A percentile compares a stretch with the other conserved stretches of the same genome.
phyloP scores from a whole-genome alignment of 768 basidiomycete genomes.

The Sutorius australiensis region DNA sequence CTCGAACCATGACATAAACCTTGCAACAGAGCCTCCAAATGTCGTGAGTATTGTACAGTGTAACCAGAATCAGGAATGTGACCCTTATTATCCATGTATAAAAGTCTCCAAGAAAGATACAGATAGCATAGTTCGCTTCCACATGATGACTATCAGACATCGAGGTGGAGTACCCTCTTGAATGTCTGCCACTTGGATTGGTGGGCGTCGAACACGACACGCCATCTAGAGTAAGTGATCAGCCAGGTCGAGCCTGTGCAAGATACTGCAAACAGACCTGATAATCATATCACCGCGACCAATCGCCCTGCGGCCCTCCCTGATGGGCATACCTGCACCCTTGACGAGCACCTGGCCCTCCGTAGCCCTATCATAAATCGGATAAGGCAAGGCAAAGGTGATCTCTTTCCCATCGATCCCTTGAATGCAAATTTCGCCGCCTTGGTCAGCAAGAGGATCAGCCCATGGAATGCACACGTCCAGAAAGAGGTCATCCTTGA shows the following conservation, averaged over 20 bases:
- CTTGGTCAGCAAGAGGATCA: slow-evolving; percentile 44
- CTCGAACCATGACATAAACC: background rate
- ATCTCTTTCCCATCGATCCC: slow-evolving; percentile 60
- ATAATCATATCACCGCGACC: slow-evolving; percentile 63
- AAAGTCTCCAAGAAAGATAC: slow-evolving; percentile 15
- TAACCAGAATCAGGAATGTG: slow-evolving; percentile 7
- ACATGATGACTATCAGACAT: slow-evolving; percentile 17
- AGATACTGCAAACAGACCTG: slow-evolving; percentile 36
- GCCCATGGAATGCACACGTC: slow-evolving; percentile 56
- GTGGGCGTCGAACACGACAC: slow-evolving; percentile 29
- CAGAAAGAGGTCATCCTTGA: slow-evolving; percentile 54
- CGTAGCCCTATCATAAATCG: slow-evolving; percentile 44
- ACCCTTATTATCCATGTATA: slow-evolving; percentile 15
- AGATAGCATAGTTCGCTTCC: slow-evolving; percentile 17
- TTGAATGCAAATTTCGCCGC: slow-evolving; percentile 47
- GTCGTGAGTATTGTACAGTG: slow-evolving; percentile 30
- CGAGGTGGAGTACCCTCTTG: slow-evolving; percentile 27
- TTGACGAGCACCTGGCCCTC: slow-evolving; percentile 48
- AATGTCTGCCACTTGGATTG: slow-evolving; percentile 32
- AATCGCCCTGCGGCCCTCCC: slow-evolving; percentile 46
- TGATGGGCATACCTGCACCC: slow-evolving; percentile 69
- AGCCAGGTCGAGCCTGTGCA: background rate
- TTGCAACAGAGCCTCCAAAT: slow-evolving; percentile 5
- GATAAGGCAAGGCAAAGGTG: slow-evolving; percentile 48
- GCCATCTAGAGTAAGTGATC: slow-evolving; percentile 23